Conservation (phyloP, 768 basidiomycete species). For the Nevesoporus exiguus region DNA sequence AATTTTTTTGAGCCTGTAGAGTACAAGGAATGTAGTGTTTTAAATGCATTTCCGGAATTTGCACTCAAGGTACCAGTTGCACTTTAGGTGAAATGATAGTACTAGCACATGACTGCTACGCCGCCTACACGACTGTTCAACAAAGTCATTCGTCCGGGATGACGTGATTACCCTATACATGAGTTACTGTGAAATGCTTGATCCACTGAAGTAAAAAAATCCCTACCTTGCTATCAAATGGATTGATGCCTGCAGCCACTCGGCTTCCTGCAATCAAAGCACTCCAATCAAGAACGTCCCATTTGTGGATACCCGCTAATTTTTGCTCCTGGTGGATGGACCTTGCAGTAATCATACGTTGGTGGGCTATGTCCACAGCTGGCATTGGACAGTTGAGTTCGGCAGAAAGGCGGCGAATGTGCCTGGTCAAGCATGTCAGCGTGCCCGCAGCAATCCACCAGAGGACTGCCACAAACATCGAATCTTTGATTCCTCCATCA, state of each 20-base stretch:
- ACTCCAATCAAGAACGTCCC: constrained; percentile 78
- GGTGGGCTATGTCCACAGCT: constrained; percentile 64
- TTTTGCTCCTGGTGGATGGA: constrained; percentile 57
- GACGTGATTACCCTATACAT: constrained; percentile 16
- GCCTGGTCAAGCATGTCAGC: constrained; percentile 34
- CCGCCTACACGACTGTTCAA: background rate
- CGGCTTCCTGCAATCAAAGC: constrained; percentile 74
- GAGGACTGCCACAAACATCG: constrained; percentile 42
- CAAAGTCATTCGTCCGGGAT: constrained; percentile 20
- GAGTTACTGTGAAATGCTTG: too few relatives aligned
- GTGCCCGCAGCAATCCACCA: background rate
- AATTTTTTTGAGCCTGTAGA: too few relatives aligned
- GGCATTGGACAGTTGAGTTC: constrained; percentile 71
- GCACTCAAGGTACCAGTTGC: too few relatives aligned
- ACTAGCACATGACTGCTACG: too few relatives aligned
- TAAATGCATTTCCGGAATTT: too few relatives aligned
- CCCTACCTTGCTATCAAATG: constrained; percentile 36
- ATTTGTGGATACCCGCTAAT: constrained; percentile 44
- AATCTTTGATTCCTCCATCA: constrained; percentile 87
- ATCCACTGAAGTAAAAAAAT: background rate
- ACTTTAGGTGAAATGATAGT: too few relatives aligned
- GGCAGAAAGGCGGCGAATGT: constrained; percentile 66
- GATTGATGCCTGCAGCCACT: constrained; percentile 65
- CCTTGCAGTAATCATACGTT: constrained; percentile 75
- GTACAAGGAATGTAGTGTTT: too few relatives aligned